Percentiles rank a stretch among this genome's conserved stretches.
These are phyloP conservation scores for Trichoderma atrobrunneum DNA, from an alignment of 2,329 filamentous ascomycete species.

Conservation along the genomic window DNA sequence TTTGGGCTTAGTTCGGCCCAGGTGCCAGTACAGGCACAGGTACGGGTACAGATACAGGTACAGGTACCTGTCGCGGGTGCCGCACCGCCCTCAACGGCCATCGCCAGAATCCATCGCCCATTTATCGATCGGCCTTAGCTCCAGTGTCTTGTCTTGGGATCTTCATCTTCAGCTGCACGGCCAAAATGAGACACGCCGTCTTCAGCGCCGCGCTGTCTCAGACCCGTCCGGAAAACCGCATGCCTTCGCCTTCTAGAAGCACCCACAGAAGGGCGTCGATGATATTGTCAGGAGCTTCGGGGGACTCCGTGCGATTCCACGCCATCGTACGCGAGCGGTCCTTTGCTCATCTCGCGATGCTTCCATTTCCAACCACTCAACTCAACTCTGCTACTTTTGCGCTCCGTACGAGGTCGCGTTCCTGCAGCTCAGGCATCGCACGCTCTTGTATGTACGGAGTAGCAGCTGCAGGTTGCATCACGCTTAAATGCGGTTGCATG, in stretches of 20 bases:
- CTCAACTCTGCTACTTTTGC: not conserved
- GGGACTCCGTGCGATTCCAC: constrained; percentile 2
- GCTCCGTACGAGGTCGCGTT: not conserved
- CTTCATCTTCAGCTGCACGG: constrained; percentile 7
- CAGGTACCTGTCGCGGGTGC: not conserved
- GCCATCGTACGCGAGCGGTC: constrained; percentile 5
- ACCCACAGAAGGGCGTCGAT: not conserved
- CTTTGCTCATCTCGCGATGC: constrained; percentile 14
- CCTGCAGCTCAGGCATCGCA: constrained; percentile 3
- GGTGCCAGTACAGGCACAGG: not conserved
- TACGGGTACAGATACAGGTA: not conserved
- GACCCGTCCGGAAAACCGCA: not conserved
- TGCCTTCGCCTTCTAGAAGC: constrained; percentile 6
- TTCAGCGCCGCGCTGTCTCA: constrained; percentile 1
- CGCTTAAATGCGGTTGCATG: not conserved
- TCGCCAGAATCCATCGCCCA: not conserved
- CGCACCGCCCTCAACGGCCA: not conserved
- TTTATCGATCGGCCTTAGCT: constrained; percentile 7
- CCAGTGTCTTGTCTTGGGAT: not conserved
- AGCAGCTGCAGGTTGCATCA: constrained; percentile 13
- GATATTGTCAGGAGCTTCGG: constrained; percentile 5
- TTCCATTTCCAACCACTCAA: not conserved
- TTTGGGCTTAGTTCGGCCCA: not conserved
- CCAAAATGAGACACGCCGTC: constrained; percentile 10
- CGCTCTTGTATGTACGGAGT: no score